Evolutionary conservation across 2,329 filamentous ascomycete genomes (phyloP).

Genomic region (Penicillium crustosum): DNA sequence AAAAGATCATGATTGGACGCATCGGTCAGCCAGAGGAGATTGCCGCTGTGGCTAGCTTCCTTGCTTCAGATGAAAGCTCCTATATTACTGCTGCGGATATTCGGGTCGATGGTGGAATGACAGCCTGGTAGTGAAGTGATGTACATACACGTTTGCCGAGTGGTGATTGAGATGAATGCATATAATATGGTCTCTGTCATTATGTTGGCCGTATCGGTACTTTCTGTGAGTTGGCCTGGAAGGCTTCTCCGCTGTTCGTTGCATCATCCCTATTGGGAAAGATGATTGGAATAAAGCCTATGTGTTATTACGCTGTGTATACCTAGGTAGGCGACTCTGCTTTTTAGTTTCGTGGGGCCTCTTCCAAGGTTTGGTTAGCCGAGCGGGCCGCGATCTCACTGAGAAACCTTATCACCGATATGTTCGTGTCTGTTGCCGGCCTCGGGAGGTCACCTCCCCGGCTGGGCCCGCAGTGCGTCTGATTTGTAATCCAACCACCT

Average conservation of each 20-base stretch:
- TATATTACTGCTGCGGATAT: constrained; percentile 8
- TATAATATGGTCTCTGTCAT: neutral
- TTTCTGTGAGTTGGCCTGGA: neutral
- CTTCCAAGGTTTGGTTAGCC: constrained; percentile 12
- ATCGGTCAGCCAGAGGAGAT: neutral
- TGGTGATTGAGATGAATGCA: neutral
- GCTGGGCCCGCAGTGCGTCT: neutral
- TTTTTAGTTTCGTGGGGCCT: too few relatives aligned
- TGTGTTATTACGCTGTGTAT: neutral
- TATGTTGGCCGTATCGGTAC: neutral
- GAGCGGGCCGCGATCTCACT: constrained; percentile 24
- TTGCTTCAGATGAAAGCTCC: constrained; percentile 5
- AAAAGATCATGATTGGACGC: neutral
- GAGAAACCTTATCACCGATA: constrained; percentile 22
- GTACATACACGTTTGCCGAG: neutral
- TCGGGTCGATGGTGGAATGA: constrained; percentile 7
- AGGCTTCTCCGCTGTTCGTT: neutral
- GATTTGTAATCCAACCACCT: neutral
- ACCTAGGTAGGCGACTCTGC: neutral
- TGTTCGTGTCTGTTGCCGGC: neutral
- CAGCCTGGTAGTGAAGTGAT: neutral
- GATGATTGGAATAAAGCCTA: neutral
- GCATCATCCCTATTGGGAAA: neutral
- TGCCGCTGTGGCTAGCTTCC: constrained; percentile 3
- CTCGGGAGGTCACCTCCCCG: neutral